A percentile compares a stretch with the other conserved stretches of the same genome.
Conservation (phyloP, 2,329 filamentous ascomycete species). For the Neopestalotiopsis rosae region DNA sequence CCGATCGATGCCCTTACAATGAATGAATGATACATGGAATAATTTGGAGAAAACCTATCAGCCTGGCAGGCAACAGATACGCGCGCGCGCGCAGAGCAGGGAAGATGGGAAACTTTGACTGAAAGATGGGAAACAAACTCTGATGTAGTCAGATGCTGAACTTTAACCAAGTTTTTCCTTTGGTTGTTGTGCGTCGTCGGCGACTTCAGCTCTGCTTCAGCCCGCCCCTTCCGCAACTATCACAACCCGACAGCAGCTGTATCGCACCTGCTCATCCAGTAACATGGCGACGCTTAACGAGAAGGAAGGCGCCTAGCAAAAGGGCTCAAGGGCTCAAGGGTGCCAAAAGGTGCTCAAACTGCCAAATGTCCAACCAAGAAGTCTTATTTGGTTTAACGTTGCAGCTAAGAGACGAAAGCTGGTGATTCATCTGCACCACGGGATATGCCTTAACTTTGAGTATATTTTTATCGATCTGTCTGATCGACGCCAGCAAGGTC, state of each 20-base stretch:
- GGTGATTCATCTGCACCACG: background rate
- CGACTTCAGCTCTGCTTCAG: background rate
- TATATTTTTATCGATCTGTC: background rate
- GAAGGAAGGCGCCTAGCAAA: background rate
- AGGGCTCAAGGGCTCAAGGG: background rate
- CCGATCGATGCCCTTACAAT: background rate
- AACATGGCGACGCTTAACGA: background rate
- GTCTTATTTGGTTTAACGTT: background rate
- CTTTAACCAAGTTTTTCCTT: background rate
- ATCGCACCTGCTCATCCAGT: background rate
- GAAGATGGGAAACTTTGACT: background rate
- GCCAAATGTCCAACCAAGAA: background rate
- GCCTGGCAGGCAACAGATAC: background rate
- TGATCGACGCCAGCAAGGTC: background rate
- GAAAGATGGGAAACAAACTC: background rate
- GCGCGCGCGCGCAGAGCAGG: background rate
- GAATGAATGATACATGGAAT: no score
- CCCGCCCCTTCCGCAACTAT: background rate
- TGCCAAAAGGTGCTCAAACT: no score
- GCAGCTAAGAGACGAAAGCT: background rate
- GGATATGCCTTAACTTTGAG: background rate
- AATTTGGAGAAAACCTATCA: background rate
- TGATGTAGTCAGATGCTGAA: conserved; percentile 9
- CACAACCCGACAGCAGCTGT: background rate
- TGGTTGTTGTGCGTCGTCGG: no score